A percentile compares a stretch with the other conserved stretches of the same genome.
Evolutionary conservation across 2,329 filamentous ascomycete species (phyloP).

Genomic region (Aspergillus candidus): DNA sequence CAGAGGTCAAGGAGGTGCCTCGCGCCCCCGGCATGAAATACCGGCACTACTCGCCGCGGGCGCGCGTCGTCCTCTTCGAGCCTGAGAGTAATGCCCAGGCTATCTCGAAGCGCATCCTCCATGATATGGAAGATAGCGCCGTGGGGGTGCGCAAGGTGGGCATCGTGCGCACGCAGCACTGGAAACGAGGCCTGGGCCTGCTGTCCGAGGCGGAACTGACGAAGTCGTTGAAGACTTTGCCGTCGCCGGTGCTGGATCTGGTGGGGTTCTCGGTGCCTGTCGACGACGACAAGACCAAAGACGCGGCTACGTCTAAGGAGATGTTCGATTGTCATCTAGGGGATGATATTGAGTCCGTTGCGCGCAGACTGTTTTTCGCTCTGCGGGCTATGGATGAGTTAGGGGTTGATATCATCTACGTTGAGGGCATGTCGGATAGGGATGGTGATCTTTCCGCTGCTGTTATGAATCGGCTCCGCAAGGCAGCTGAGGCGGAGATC

Average conservation of each 20-base stretch:
- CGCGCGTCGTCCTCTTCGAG: constrained; percentile 78
- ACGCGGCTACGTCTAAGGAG: constrained; percentile 20
- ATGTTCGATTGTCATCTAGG: constrained; percentile 70
- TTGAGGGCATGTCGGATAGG: constrained; percentile 71
- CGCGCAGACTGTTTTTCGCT: constrained; percentile 80
- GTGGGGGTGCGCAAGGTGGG: constrained; percentile 29
- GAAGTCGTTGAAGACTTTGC: constrained; percentile 17
- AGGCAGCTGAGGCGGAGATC: constrained; percentile 59
- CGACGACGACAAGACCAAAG: constrained; percentile 17
- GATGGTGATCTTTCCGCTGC: constrained; percentile 78
- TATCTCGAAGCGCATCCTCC: constrained; percentile 27
- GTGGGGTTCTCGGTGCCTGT: constrained; percentile 24
- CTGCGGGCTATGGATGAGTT: constrained; percentile 76
- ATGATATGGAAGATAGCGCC: constrained; percentile 28
- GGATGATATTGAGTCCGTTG: constrained; percentile 63
- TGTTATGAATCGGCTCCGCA: constrained; percentile 76
- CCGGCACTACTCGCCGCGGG: constrained; percentile 91
- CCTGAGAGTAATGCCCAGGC: constrained; percentile 33
- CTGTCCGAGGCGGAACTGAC: constrained; percentile 17
- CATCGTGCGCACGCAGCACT: constrained; percentile 36
- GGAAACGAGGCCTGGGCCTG: constrained; percentile 27
- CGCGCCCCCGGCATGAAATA: constrained; percentile 98
- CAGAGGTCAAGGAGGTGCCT: constrained; percentile 60
- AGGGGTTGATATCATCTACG: constrained; percentile 75
- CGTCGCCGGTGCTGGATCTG: constrained; percentile 21